Evolutionary conservation across 192 early-diverging fungal genomes (phyloP), one percentile per base, ranked within the genome.

Genomic region (Rhizophagus clarus): DNA sequence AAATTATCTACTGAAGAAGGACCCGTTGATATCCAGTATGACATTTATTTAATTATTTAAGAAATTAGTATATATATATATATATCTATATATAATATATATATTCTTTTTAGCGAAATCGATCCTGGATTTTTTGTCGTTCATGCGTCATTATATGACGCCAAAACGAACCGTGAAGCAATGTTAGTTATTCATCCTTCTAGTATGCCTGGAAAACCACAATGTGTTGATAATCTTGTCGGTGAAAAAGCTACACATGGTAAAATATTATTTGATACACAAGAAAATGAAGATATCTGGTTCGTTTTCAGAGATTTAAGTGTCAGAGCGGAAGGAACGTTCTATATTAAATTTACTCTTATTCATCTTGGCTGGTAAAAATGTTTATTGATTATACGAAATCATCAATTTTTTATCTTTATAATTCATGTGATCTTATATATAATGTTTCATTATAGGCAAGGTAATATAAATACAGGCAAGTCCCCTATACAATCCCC

Each of bases 271-370:
- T 6, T 0, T 3, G 61, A 76, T 42, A 2, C 9, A 20, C 10
- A 62, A 47, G 60, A 34, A 40, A 24, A 40, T 40, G 12, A 8
- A 1, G 74, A 29, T 20, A 76, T 76, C 12, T 76, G 32, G 28
- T 76, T 76, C 61, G 17, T 76, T 40, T 76, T n/a, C 37, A 32
- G 29, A 4, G 74, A 76, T 62, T 34, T 76, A 12, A 62, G 60
- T 9, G 60, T 76, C 8, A 56, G 74, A 2, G 34, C 74, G 0
- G 74, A 76, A n/a, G 74, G 74, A 12, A 7, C 2, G 5, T 76
- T 76, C 24, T 62, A 34, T 26, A 61, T 76, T 1, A 37, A 76
- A 26, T 76, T 76, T 34, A n/a, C 28, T 1, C n/a, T 76, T 20
- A 17, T 42, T 0, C 12, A 63, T 63, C n/a, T 76, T 12, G 56